Evolutionary conservation across 2,329 filamentous ascomycete genomes (phyloP).

Genomic region (Talaromyces albobiverticillius): DNA sequence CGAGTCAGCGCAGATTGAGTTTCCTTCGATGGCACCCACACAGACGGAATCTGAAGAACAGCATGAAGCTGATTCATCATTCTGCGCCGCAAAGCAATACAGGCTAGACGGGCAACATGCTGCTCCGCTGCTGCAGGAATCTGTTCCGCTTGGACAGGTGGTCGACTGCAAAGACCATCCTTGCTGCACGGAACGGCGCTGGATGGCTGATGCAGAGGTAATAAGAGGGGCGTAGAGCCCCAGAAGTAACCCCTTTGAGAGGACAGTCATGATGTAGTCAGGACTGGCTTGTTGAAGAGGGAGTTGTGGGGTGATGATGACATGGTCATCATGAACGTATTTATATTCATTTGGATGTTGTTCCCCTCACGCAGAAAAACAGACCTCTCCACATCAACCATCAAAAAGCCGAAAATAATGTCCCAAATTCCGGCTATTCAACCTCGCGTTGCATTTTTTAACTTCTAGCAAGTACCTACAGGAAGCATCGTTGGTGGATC

Average conservation of each 20-base stretch:
- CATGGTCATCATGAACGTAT: background rate
- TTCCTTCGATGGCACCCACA: slow-evolving; percentile 1
- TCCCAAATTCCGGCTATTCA: slow-evolving; percentile 9
- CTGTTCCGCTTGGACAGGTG: slow-evolving; percentile 4
- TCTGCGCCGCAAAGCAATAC: slow-evolving; percentile 2
- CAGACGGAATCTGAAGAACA: slow-evolving; percentile 7
- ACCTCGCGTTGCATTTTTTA: too few species aligned
- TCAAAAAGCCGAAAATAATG: slow-evolving; percentile 3
- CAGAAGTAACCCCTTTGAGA: background rate
- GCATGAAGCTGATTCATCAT: slow-evolving; percentile 10
- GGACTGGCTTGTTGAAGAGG: background rate
- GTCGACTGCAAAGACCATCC: slow-evolving; percentile 11
- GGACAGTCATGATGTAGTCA: background rate
- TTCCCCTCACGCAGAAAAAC: too few species aligned
- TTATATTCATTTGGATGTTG: background rate
- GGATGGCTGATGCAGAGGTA: background rate
- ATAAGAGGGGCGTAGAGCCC: background rate
- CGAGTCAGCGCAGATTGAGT: background rate
- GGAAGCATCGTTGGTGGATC: too few species aligned
- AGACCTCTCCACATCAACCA: too few species aligned
- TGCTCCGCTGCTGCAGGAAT: slow-evolving; percentile 6
- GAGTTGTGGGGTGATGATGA: background rate
- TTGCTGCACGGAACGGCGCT: slow-evolving; percentile 6
- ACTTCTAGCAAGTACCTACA: too few species aligned
- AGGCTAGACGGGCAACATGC: slow-evolving; percentile 5